Conservation (phyloP, 2,329 filamentous ascomycete species). For the Helicocarpus griseus region DNA sequence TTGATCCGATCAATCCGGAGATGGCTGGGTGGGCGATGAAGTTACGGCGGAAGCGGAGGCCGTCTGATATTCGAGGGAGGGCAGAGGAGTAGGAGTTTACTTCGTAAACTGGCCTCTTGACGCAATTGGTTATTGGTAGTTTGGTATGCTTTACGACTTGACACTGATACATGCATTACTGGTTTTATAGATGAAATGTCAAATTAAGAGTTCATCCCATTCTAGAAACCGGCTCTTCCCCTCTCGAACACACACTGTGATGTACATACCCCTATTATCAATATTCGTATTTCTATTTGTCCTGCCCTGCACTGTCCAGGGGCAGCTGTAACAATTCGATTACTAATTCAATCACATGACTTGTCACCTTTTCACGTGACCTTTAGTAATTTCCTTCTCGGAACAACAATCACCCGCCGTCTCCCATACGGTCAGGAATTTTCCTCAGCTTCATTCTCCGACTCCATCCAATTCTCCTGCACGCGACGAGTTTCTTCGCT, state of each 20-base stretch:
- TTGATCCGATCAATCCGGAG: constrained; percentile 34
- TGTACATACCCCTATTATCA: too few relatives aligned
- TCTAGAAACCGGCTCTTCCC: too few relatives aligned
- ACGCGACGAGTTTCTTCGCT: not conserved
- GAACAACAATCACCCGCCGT: not conserved
- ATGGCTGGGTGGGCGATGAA: constrained; percentile 38
- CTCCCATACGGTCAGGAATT: not conserved
- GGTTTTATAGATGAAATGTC: too few relatives aligned
- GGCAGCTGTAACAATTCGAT: not conserved
- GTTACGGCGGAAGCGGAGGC: constrained; percentile 28
- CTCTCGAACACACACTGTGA: too few relatives aligned
- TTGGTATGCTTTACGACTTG: too few relatives aligned
- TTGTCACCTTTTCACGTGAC: not conserved
- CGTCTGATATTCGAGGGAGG: constrained; percentile 14
- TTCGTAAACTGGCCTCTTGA: too few relatives aligned
- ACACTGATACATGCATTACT: too few relatives aligned
- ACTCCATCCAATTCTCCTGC: not conserved
- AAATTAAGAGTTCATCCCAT: too few relatives aligned
- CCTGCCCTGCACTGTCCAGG: too few relatives aligned
- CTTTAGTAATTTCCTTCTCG: not conserved
- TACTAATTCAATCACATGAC: not conserved
- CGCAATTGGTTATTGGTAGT: too few relatives aligned
- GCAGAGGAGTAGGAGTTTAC: constrained; percentile 16
- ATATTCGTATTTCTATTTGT: too few relatives aligned
- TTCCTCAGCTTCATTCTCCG: not conserved